Conservation (phyloP, 1,139 yeast species). For the Geotrichum australiense region DNA sequence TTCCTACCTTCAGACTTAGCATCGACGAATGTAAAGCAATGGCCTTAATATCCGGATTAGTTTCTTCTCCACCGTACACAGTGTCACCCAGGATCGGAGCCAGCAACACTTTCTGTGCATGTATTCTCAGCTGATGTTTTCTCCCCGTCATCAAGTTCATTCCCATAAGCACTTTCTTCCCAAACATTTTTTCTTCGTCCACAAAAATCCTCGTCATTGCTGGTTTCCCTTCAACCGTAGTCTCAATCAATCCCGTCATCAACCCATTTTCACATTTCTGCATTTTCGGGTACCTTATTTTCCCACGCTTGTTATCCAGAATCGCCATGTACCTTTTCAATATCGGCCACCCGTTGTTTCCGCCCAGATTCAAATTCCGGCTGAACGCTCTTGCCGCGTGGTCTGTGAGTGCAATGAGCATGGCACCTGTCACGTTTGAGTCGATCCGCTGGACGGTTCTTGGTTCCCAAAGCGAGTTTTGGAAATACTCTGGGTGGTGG, state of each 20-base stretch:
- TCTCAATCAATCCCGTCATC: conserved; percentile 16
- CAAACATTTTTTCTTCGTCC: neutral
- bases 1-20: conserved; percentile 7
- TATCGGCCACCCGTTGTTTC: conserved; percentile 22
- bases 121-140: conserved; percentile 42
- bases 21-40: conserved; percentile 15
- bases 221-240: conserved; percentile 14
- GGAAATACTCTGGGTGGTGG: conserved; percentile 21
- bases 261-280: conserved; percentile 16
- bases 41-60: neutral
- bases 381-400: conserved; percentile 25
- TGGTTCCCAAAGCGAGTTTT: too few species aligned
- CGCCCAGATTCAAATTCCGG: conserved; percentile 21
- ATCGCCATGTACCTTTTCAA: conserved; percentile 20
- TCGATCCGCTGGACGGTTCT: conserved; percentile 30
- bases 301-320: neutral
- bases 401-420: conserved; percentile 27
- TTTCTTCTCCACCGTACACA: conserved; percentile 2
- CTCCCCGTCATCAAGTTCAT: conserved; percentile 40
- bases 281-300: conserved; percentile 16
- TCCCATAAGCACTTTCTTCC: conserved; percentile 21
- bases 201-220: conserved; percentile 21
- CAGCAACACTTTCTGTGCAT: conserved; percentile 25
- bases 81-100: conserved; percentile 28
- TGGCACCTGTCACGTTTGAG: conserved; percentile 29